These are phyloP conservation scores for Orbilia quercus DNA, from an alignment of 2,329 filamentous ascomycete species.

Conservation along the genomic window DNA sequence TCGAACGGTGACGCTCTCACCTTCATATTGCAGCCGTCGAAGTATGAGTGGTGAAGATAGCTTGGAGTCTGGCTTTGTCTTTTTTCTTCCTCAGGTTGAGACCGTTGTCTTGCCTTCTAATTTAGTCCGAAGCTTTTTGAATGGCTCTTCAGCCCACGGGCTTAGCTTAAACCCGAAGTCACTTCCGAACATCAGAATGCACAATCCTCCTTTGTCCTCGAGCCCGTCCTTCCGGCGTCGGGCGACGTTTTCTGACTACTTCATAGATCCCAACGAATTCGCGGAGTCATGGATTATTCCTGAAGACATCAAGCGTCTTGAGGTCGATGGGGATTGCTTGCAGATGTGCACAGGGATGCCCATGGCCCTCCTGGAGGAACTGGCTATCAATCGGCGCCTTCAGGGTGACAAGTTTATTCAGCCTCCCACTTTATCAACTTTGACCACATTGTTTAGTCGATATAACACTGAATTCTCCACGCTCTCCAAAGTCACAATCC, in stretches of 20 bases:
- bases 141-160: slow-evolving; percentile 26
- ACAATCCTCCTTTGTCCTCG: slow-evolving; percentile 4
- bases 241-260: slow-evolving; percentile 1
- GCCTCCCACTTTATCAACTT: slow-evolving; percentile 7
- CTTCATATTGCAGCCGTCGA: slow-evolving; percentile 14
- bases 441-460: slow-evolving; percentile 15
- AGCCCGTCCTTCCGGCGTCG: neutral
- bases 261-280: slow-evolving; percentile 10
- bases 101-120: slow-evolving; percentile 29
- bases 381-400: slow-evolving; percentile 19
- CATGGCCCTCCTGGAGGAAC: slow-evolving; percentile 33
- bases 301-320: slow-evolving; percentile 35
- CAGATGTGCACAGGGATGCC: slow-evolving; percentile 21
- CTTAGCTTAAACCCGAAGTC: slow-evolving; percentile 21
- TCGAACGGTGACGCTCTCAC: slow-evolving; percentile 21
- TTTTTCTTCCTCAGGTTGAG: slow-evolving; percentile 34
- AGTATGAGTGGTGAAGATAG: slow-evolving; percentile 29
- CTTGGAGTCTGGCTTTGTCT: slow-evolving; percentile 36
- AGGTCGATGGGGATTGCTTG: slow-evolving; percentile 31
- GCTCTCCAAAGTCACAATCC: slow-evolving; percentile 31
- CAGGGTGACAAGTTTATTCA: slow-evolving; percentile 27
- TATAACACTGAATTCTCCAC: slow-evolving; percentile 32
- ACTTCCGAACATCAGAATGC: slow-evolving; percentile 28
- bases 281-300: slow-evolving; percentile 21
- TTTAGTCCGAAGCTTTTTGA: slow-evolving; percentile 23